Conservation (phyloP, 768 basidiomycete genomes). For the Termitomyces sp. region DNA sequence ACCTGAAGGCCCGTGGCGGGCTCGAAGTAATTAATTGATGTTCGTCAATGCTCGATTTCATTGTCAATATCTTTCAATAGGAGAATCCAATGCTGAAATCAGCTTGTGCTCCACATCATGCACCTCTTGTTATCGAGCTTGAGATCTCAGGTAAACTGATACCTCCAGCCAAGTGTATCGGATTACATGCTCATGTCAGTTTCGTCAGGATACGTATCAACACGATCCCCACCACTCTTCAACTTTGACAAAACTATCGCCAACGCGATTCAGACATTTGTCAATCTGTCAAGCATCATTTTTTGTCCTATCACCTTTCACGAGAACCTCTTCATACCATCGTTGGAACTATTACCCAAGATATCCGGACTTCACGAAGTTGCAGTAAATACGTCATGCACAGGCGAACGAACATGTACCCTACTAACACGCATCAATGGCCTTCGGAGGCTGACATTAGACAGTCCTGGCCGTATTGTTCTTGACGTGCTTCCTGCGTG, state of each 20-base stretch:
- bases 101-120: slow-evolving; percentile 34
- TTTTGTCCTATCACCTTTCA: slow-evolving; percentile 30
- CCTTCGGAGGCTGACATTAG: slow-evolving; percentile 26
- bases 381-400: slow-evolving; percentile 32
- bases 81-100: slow-evolving; percentile 32
- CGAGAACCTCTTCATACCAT: slow-evolving; percentile 26
- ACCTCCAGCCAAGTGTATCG: no score
- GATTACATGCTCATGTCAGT: neutral
- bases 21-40: slow-evolving; percentile 27
- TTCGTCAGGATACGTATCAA: slow-evolving; percentile 17
- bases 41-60: neutral
- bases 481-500: slow-evolving; percentile 40
- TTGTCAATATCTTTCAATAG: slow-evolving; percentile 14
- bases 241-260: slow-evolving; percentile 22
- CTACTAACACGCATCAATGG: slow-evolving; percentile 23
- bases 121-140: slow-evolving; percentile 34
- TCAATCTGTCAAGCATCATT: slow-evolving; percentile 26
- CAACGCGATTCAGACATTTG: slow-evolving; percentile 24
- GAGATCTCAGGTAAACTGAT: slow-evolving; percentile 38
- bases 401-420: slow-evolving; percentile 24
- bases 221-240: slow-evolving; percentile 26
- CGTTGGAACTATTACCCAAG: slow-evolving; percentile 19
- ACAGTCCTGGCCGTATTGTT: slow-evolving; percentile 34
- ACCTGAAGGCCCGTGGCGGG: slow-evolving; percentile 30
- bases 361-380: slow-evolving; percentile 21